Evolutionary conservation across 2,329 filamentous ascomycete genomes (phyloP).

Genomic region (Tolypocladium sp.): DNA sequence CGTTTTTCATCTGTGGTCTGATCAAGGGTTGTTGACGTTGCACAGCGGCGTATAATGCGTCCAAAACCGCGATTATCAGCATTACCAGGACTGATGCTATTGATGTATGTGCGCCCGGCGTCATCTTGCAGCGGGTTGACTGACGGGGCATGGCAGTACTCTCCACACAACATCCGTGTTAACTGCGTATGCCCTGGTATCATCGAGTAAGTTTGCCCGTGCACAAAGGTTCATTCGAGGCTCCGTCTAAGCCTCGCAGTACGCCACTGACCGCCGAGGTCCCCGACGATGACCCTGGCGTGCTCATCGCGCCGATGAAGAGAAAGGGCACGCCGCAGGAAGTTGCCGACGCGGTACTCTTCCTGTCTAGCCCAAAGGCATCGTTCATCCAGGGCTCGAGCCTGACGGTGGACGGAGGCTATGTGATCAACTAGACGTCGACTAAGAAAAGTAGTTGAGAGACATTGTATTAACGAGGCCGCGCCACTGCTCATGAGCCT

Average conservation of each 20-base stretch:
- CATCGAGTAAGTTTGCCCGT: conserved; percentile 15
- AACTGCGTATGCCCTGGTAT: conserved; percentile 38
- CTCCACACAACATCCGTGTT: conserved; percentile 32
- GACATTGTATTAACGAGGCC: background rate
- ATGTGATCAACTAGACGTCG: conserved; percentile 19
- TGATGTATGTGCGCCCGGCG: conserved; percentile 24
- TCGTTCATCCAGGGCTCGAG: conserved; percentile 27
- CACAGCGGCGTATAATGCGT: conserved; percentile 33
- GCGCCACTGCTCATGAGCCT: background rate
- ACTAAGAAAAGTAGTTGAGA: background rate
- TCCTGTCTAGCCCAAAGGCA: conserved; percentile 33
- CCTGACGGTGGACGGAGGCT: conserved; percentile 35
- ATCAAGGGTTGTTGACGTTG: background rate
- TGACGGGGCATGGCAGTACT: conserved; percentile 23
- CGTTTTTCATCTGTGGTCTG: background rate
- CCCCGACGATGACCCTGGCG: conserved; percentile 19
- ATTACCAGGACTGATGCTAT: conserved; percentile 35
- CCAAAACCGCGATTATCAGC: conserved; percentile 31
- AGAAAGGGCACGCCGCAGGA: conserved; percentile 34
- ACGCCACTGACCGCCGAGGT: conserved; percentile 32
- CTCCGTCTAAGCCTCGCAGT: conserved; percentile 4
- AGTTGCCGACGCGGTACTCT: conserved; percentile 35
- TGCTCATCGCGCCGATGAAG: conserved; percentile 25
- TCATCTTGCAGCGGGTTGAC: background rate
- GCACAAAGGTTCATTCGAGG: background rate